These are phyloP conservation scores for Arthrinium phaeospermum DNA, from an alignment of 2,329 filamentous ascomycete species.

Conservation along the genomic window DNA sequence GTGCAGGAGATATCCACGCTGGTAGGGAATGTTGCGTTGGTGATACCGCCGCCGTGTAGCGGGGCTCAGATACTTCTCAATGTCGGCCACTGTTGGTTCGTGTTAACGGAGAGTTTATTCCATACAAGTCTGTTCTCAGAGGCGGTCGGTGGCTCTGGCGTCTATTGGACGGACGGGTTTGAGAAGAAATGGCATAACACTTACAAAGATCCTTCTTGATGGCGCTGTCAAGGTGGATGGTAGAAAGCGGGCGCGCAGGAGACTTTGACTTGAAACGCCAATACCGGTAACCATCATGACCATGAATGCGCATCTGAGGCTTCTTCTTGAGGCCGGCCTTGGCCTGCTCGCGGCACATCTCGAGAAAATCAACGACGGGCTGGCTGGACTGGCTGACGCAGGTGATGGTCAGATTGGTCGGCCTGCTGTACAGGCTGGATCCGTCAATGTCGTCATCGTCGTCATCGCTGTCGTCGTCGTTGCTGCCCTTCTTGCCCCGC, in stretches of 20 bases:
- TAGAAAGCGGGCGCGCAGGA: conserved; percentile 34
- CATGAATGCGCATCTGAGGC: conserved; percentile 27
- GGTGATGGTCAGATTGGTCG: neutral
- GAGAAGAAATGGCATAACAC: neutral
- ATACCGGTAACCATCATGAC: conserved; percentile 41
- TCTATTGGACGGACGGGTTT: too few relatives aligned
- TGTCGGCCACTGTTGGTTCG: neutral
- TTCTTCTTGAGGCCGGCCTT: conserved; percentile 2
- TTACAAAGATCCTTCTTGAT: conserved; percentile 13
- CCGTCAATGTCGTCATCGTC: neutral
- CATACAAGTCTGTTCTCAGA: too few relatives aligned
- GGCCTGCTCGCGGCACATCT: conserved; percentile 4
- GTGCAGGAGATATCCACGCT: conserved; percentile 19
- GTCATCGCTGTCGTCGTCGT: conserved; percentile 15
- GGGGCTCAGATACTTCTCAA: conserved; percentile 18
- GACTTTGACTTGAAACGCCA: conserved; percentile 31
- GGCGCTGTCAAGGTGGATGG: conserved; percentile 17
- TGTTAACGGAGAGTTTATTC: neutral
- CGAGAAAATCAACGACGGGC: conserved; percentile 11
- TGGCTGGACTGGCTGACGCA: conserved; percentile 11
- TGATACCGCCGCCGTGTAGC: conserved; percentile 15
- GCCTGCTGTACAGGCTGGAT: neutral
- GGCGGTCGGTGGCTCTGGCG: too few relatives aligned
- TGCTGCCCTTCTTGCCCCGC: conserved; percentile 25
- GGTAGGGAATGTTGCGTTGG: conserved; percentile 19